phyloP scores from a whole-genome alignment of 768 basidiomycete species.

The Lactarius evosmus region DNA sequence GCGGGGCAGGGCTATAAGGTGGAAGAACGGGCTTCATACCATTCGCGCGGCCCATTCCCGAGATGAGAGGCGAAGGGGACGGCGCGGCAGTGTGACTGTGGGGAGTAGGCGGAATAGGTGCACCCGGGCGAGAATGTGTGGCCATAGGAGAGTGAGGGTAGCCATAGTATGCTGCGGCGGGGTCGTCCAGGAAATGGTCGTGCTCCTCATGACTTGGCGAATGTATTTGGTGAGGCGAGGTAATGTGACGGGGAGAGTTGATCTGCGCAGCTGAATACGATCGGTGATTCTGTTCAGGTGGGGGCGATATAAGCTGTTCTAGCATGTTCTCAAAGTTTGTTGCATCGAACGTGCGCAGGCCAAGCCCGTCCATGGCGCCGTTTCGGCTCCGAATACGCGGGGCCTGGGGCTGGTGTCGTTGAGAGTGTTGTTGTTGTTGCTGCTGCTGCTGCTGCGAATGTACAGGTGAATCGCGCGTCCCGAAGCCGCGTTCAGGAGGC shows the following conservation, averaged over 20 bases:
- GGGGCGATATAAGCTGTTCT: conserved; percentile 22
- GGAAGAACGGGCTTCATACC: conserved; percentile 36
- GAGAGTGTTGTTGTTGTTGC: conserved; percentile 13
- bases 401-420: not conserved
- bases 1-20: conserved; percentile 51
- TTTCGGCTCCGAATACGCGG: conserved; percentile 27
- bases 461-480: conserved; percentile 12
- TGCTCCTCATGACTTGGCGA: conserved; percentile 50
- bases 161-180: conserved; percentile 53
- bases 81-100: conserved; percentile 72
- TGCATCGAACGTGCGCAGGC: conserved; percentile 25
- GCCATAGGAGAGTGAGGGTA: conserved; percentile 49
- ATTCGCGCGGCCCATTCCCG: conserved; percentile 44
- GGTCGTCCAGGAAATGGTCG: conserved; percentile 57
- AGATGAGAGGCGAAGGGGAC: conserved; percentile 64
- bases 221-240: conserved; percentile 32
- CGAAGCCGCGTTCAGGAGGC: conserved; percentile 14
- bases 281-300: conserved; percentile 11
- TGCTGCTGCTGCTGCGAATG: conserved; percentile 8
- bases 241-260: not conserved
- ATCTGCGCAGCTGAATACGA: conserved; percentile 10
- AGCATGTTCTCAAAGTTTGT: conserved; percentile 20
- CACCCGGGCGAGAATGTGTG: conserved; percentile 51
- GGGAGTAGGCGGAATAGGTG: conserved; percentile 77
- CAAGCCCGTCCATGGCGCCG: conserved; percentile 25